Base-by-base conservation (phyloP, 2,329 filamentous ascomycete genomes). In the Anisogramma anomala region DNA sequence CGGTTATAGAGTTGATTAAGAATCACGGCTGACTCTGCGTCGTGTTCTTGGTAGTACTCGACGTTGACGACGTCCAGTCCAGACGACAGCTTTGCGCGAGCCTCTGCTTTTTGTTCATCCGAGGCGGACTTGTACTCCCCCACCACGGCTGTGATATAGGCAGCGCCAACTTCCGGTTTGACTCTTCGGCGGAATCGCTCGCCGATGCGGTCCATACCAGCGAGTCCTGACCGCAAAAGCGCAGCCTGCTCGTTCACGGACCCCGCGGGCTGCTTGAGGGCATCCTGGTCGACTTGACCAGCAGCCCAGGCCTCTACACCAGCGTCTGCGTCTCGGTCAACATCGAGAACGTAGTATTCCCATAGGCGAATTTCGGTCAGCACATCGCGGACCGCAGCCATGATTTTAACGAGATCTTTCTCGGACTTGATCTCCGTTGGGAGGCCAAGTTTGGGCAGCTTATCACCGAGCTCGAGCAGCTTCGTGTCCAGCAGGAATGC, bases 1-100 rank as follows among this genome's bases (percentile, higher is more conserved):
- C 93, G 81, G 58, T 95, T 94, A 67, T 82, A 94, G 19, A 96
- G 66, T 61, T 98, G 89, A 48, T 95, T 80, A 42, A 94, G 71
- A 50, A 94, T 91, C 49, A 84, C 84, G 19, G 75, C 75, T 9
- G 83, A 69, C 57, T 98, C 91, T 15, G 65, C 67, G 56, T 98
- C 87, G 58, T 94, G 98, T 60, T 98, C 91, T 49, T 81, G 74
- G 65, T 98, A 98, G 55, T 89, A 84, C 2, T 82, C 75, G 25
- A 95, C 68, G 54, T 98, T 98, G 52, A 91, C 66, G 36, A 86
- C 82, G 51, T 96, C 82, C 11, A 96, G 63, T 28, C 94, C 71
- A 40, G 74, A 65, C 3, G 63, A 61, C 48, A 83, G 60, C 56
- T 77, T 71, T 48, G 71, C 61, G 54, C 71, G 61, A 39, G 73